Base-by-base conservation (phyloP, 2,329 filamentous ascomycete species). In the Parascedosporium putredinis region DNA sequence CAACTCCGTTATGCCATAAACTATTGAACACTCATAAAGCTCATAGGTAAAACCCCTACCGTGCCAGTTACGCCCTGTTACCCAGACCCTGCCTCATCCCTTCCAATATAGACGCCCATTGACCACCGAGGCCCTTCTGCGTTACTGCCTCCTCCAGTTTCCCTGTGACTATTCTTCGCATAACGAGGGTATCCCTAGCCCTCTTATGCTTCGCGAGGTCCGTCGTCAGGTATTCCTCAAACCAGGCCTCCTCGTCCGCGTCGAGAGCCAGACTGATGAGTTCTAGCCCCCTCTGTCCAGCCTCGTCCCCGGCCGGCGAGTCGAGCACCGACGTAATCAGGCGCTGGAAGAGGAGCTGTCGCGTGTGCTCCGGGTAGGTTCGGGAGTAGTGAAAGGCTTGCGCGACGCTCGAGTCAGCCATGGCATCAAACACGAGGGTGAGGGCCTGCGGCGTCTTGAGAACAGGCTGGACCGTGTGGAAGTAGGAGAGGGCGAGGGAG, bases 381-480 rank as follows among this genome's bases (percentile, higher is more conserved):
- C 86, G 79, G 5, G 81, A 77, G 64, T 88, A 93, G 53, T 80
- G 80, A 50, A 91, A 81, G 2, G 86, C 83, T 58, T 89, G 85
- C 0, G 79, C 77, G 4, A 90, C 72, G 58, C 77, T 86, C 6
- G 82, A 79, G 31, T 71, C 71, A 1, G 81, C 76, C 45, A 93
- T 72, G 6, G 85, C 82, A 38, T 77, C 74, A 57, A 88, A 89
- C 29, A 90, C 79, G 6, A 81, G 71, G 52, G 78, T 73, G 8
- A 87, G 71, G 0, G 84, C 79, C 24, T 73, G 69, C 2, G 76
- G 69, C 0, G 74, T 78, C 55, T 78, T 78, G n/a, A 95, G 70
- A 18, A 84, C 78, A 2, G 88, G 88, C 55, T 82, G 81, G 1
- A 84, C 82, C 10, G 83, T 79, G 55, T 89, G 76, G 66, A 86